Conservation (phyloP, 176 grass and related monocot species). For the Eleusine coracana region DNA sequence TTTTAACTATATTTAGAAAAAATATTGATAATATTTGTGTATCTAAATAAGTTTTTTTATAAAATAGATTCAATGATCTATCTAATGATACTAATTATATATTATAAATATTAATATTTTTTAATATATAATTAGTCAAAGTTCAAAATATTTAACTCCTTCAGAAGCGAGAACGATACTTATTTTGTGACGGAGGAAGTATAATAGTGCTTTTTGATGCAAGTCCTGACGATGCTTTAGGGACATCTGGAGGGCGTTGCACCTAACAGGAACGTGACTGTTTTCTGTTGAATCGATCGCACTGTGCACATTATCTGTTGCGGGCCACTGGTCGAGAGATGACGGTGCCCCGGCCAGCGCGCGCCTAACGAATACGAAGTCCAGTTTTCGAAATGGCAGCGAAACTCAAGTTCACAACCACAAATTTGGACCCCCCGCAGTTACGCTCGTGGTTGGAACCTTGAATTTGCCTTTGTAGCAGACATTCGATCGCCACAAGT, state of each 20-base stretch:
- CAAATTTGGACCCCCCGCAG: background rate
- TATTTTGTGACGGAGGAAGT: too few relatives aligned
- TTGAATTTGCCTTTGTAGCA: background rate
- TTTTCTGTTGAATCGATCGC: background rate
- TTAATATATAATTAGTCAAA: too few relatives aligned
- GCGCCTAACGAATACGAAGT: conserved; percentile 22
- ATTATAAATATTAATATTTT: too few relatives aligned
- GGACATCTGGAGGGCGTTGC: conserved; percentile 11
- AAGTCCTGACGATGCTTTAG: background rate
- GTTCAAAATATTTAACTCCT: too few relatives aligned
- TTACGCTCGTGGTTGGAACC: background rate
- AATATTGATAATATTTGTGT: too few relatives aligned
- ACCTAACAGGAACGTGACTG: conserved; percentile 6
- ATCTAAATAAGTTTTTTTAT: too few relatives aligned
- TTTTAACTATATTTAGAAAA: too few relatives aligned
- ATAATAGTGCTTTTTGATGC: too few relatives aligned
- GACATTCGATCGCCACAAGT: background rate
- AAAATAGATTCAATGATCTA: too few relatives aligned
- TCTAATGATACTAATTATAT: too few relatives aligned
- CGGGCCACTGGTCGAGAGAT: background rate
- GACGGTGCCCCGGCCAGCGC: background rate
- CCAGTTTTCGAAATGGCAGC: background rate
- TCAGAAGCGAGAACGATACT: too few relatives aligned
- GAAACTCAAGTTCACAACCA: conserved; percentile 5
- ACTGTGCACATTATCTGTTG: conserved; percentile 15